Conservation (phyloP, 805 yeast genomes). For the Geotrichum ghanense region DNA sequence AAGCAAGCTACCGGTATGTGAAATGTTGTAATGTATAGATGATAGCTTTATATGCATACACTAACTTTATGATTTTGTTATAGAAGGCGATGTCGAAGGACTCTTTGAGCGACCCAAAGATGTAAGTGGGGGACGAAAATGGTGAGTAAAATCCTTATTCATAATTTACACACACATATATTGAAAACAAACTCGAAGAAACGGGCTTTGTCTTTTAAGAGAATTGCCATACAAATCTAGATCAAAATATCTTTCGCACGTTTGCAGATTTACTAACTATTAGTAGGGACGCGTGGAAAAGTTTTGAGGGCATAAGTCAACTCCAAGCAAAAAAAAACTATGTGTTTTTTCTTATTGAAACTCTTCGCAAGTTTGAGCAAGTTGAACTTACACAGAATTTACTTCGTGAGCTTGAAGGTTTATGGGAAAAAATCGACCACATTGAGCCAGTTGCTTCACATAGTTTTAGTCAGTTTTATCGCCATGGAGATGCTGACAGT, state of each 20-base stretch:
- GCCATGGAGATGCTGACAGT: background rate
- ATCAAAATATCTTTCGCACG: no score
- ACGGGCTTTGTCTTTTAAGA: no score
- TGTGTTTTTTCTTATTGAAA: conserved; percentile 54
- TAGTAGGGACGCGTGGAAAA: conserved; percentile 61
- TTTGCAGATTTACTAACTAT: background rate
- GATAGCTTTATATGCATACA: no score
- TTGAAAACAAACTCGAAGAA: no score
- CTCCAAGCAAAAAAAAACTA: conserved; percentile 68
- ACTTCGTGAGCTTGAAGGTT: conserved; percentile 52
- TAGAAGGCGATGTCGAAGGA: conserved; percentile 66
- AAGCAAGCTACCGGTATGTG: conserved; percentile 63
- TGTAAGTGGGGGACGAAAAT: conserved; percentile 57
- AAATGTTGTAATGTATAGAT: no score
- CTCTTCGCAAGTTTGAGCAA: conserved; percentile 57
- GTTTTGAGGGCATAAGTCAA: conserved; percentile 53
- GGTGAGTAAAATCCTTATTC: conserved; percentile 26
- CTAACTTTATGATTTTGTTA: conserved; percentile 1
- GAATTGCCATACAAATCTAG: no score
- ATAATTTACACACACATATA: no score
- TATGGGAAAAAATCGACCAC: conserved; percentile 40
- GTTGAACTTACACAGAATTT: conserved; percentile 54
- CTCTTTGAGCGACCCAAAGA: conserved; percentile 56
- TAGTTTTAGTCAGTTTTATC: background rate
- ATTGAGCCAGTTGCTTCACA: background rate